Evolutionary conservation across 805 yeast species (phyloP).

Genomic region (Yarrowia deformans): DNA sequence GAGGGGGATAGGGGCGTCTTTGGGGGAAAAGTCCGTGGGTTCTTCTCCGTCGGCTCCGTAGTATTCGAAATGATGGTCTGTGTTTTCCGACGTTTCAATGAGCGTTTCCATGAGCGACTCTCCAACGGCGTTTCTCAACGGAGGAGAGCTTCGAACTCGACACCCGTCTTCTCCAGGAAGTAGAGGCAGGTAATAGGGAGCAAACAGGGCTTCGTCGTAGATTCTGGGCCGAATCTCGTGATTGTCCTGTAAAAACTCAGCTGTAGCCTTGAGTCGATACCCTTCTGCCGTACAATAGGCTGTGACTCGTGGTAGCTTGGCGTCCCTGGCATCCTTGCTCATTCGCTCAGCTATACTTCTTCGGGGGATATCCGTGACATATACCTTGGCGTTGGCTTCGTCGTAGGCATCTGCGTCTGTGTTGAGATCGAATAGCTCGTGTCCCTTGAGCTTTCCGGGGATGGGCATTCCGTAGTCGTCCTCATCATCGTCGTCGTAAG

Average conservation of each 20-base stretch:
- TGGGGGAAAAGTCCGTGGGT: conserved; percentile 27
- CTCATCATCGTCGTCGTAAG: conserved; percentile 45
- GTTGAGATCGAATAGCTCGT: conserved; percentile 30
- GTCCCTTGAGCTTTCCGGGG: conserved; percentile 35
- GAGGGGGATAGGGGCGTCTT: conserved; percentile 22
- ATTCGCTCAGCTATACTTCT: conserved; percentile 49
- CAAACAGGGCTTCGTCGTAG: conserved; percentile 93
- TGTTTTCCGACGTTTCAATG: conserved; percentile 80
- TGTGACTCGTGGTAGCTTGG: conserved; percentile 80
- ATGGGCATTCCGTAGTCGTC: conserved; percentile 42
- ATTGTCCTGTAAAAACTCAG: conserved; percentile 66
- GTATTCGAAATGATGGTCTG: conserved; percentile 91
- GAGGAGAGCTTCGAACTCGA: conserved; percentile 49
- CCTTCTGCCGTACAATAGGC: conserved; percentile 91
- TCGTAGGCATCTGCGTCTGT: conserved; percentile 38
- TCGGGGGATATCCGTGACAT: conserved; percentile 40
- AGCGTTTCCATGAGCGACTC: conserved; percentile 71
- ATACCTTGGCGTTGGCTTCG: conserved; percentile 61
- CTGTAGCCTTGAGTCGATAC: conserved; percentile 67
- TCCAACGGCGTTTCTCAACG: conserved; percentile 46
- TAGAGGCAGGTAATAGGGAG: conserved; percentile 85
- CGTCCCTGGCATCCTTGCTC: conserved; percentile 60
- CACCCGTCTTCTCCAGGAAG: conserved; percentile 70
- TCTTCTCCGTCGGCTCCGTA: conserved; percentile 38
- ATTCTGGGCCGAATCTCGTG: conserved; percentile 87